phyloP scores from a whole-genome alignment of 1,139 yeast genomes.

The Scheffersomyces cryptocercus region DNA sequence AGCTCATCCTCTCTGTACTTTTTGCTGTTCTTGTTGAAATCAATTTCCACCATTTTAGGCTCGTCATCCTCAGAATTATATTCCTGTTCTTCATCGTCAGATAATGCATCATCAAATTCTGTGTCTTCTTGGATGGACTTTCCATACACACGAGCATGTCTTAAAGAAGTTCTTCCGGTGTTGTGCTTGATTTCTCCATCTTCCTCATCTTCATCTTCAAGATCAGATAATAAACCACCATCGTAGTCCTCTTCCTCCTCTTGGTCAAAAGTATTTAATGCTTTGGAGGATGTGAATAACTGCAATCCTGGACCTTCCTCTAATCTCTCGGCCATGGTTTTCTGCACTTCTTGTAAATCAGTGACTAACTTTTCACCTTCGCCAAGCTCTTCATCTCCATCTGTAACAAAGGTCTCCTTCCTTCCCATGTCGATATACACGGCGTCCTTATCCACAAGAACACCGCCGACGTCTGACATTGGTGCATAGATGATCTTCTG shows the following conservation, averaged over 20 bases:
- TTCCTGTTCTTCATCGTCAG: conserved; percentile 37
- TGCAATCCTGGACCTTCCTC: conserved; percentile 71
- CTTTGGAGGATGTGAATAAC: conserved; percentile 63
- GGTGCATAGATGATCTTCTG: conserved; percentile 97
- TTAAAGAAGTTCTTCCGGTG: conserved; percentile 60
- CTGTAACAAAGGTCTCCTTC: conserved; percentile 58
- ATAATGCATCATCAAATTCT: conserved; percentile 42
- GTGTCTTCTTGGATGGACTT: conserved; percentile 52
- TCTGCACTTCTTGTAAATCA: conserved; percentile 69
- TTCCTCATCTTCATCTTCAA: conserved; percentile 25
- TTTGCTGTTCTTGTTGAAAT: conserved; percentile 36
- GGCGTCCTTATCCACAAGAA: conserved; percentile 93
- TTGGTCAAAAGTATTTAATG: conserved; percentile 41
- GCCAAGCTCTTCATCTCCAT: conserved; percentile 62
- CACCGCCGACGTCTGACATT: conserved; percentile 99
- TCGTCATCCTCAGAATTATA: conserved; percentile 35
- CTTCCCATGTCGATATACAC: conserved; percentile 90
- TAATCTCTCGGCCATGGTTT: conserved; percentile 61
- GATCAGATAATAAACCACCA: conserved; percentile 34
- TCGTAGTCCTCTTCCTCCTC: conserved; percentile 40
- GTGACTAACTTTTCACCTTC: conserved; percentile 84
- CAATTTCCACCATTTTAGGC: conserved; percentile 49
- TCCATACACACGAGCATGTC: conserved; percentile 63
- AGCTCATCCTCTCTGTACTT: conserved; percentile 49
- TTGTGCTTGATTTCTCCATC: conserved; percentile 28